Conservation (phyloP, 2,329 filamentous ascomycete genomes). For the Mycosphaerella sp. region DNA sequence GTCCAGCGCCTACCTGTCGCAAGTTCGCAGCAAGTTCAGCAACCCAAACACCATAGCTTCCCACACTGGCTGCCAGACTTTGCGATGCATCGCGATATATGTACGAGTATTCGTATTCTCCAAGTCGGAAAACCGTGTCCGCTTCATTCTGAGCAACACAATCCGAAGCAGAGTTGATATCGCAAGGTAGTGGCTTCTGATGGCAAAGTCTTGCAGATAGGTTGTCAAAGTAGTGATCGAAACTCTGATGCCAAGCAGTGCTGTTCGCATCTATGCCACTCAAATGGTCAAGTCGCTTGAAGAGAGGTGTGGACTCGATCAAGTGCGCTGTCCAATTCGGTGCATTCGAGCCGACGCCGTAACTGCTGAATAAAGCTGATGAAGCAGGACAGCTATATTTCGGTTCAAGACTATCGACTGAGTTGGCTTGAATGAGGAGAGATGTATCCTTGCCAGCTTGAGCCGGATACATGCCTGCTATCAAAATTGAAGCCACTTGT, state of each 20-base stretch:
- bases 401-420: slow-evolving; percentile 68
- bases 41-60: slow-evolving; percentile 65
- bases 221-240: slow-evolving; percentile 83
- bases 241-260: slow-evolving; percentile 60
- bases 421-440: slow-evolving; percentile 46
- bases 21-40: slow-evolving; percentile 65
- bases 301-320: slow-evolving; percentile 50
- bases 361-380: slow-evolving; percentile 39
- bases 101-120: slow-evolving; percentile 74
- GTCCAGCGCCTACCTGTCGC: slow-evolving; percentile 40
- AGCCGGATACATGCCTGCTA: slow-evolving; percentile 60
- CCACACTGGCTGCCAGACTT: slow-evolving; percentile 57
- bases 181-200: slow-evolving; percentile 64
- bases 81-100: slow-evolving; percentile 63
- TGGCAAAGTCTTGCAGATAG: slow-evolving; percentile 75
- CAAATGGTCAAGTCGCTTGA: slow-evolving; percentile 56
- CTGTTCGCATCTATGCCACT: slow-evolving; percentile 57
- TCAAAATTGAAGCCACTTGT: slow-evolving; percentile 70
- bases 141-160: slow-evolving; percentile 61
- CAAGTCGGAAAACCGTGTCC: slow-evolving; percentile 66
- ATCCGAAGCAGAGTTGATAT: slow-evolving; percentile 42
- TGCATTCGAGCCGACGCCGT: slow-evolving; percentile 43
- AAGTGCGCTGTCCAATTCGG: slow-evolving; percentile 61
- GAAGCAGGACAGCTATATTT: slow-evolving; percentile 60
- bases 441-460: slow-evolving; percentile 29